Percentiles rank a stretch among this genome's conserved stretches.
Evolutionary conservation across 257 asterid species (phyloP).

Genomic region (Forsythia viridissima): DNA sequence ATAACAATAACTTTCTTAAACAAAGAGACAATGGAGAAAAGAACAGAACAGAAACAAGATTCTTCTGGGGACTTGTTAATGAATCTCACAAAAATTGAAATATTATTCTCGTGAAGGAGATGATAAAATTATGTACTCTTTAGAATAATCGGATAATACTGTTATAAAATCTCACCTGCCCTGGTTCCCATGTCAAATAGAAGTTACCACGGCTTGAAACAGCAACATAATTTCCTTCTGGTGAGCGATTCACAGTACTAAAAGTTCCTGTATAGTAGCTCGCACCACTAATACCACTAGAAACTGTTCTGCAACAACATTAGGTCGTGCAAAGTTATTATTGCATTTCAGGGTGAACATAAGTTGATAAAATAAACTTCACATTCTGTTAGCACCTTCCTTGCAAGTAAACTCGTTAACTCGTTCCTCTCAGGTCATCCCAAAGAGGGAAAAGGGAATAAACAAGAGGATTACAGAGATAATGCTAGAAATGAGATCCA

Average conservation of each 20-base stretch:
- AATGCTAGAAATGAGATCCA: background rate
- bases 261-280: constrained; percentile 98
- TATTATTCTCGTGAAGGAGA: background rate
- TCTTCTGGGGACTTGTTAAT: background rate
- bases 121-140: constrained; percentile 3
- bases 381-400: background rate
- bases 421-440: background rate
- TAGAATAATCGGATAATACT: constrained; percentile 2
- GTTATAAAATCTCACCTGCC: constrained; percentile 68
- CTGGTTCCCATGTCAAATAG: constrained; percentile 98
- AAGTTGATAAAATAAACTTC: background rate
- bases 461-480: background rate
- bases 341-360: background rate
- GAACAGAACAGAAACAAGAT: background rate
- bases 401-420: background rate
- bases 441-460: background rate
- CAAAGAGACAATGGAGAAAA: constrained; percentile 3
- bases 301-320: constrained; percentile 90
- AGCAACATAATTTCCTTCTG: constrained; percentile 94
- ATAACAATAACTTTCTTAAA: background rate
- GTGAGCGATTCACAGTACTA: constrained; percentile 89
- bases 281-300: constrained; percentile 99
- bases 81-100: background rate
- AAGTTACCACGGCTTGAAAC: constrained; percentile 99
- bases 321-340: constrained; percentile 20